Percentiles rank a stretch among this genome's conserved stretches.
Conservation (phyloP, 2,329 filamentous ascomycete species). For the Exophiala bonariae region DNA sequence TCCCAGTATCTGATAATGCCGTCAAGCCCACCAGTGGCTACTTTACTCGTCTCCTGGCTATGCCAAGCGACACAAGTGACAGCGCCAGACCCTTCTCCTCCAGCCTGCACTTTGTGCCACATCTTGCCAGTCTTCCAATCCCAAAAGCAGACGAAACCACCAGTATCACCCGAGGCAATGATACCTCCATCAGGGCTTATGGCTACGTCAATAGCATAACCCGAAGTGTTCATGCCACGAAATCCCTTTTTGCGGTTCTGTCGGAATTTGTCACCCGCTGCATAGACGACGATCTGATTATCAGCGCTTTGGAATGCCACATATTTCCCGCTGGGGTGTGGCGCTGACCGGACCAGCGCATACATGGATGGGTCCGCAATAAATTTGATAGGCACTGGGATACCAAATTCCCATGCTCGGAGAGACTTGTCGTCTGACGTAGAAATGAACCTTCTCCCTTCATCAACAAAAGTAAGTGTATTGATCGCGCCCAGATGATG, state of each 20-base stretch:
- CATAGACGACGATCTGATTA: constrained; percentile 96
- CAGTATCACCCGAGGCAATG: constrained; percentile 80
- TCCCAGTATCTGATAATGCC: constrained; percentile 93
- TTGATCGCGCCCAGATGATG: constrained; percentile 98
- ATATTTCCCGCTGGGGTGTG: constrained; percentile 89
- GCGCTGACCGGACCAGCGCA: constrained; percentile 80
- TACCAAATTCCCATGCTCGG: constrained; percentile 97
- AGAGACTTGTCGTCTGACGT: constrained; percentile 97
- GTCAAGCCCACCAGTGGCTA: constrained; percentile 85
- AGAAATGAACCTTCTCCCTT: constrained; percentile 93
- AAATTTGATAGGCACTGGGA: constrained; percentile 97
- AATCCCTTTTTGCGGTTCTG: constrained; percentile 98
- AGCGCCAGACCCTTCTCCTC: constrained; percentile 48
- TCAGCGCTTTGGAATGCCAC: constrained; percentile 91
- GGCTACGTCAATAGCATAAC: constrained; percentile 85
- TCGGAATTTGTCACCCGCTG: constrained; percentile 89
- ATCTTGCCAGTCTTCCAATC: constrained; percentile 99
- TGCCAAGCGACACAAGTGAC: constrained; percentile 93
- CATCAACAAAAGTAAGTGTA: constrained; percentile 93
- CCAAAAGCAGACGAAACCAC: constrained; percentile 92
- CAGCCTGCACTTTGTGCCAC: constrained; percentile 90
- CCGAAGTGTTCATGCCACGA: constrained; percentile 92
- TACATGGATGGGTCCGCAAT: constrained; percentile 99
- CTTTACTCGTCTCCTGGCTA: constrained; percentile 94
- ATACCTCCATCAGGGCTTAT: constrained; percentile 92